phyloP scores from a whole-genome alignment of 1,284 basidiomycete genomes.

The Pascua sp. region DNA sequence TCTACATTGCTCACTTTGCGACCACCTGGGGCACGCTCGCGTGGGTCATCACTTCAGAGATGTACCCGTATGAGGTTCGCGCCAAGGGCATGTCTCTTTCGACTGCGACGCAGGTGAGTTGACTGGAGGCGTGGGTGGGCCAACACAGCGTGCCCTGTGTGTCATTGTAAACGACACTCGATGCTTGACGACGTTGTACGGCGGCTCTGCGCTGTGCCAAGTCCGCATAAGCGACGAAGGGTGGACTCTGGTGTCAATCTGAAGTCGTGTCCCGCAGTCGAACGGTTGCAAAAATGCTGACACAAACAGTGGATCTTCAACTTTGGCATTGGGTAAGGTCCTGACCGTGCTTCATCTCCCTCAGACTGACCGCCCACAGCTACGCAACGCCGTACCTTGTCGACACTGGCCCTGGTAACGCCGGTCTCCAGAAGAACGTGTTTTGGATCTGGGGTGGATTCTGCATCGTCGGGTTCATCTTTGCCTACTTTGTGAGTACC shows the following conservation, averaged over 20 bases:
- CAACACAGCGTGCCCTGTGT: too few relatives aligned
- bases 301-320: slow-evolving; percentile 49
- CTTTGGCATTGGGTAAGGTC: slow-evolving; percentile 46
- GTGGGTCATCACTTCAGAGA: slow-evolving; percentile 42
- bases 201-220: too few relatives aligned
- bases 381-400: slow-evolving; percentile 73
- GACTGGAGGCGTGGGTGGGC: too few relatives aligned
- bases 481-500: slow-evolving; percentile 59
- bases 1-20: slow-evolving; percentile 47
- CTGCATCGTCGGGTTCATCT: slow-evolving; percentile 79
- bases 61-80: slow-evolving; percentile 56
- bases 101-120: slow-evolving; percentile 53
- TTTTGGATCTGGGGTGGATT: slow-evolving; percentile 51
- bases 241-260: too few relatives aligned
- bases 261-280: too few relatives aligned
- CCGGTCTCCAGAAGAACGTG: slow-evolving; percentile 9
- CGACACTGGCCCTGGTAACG: slow-evolving; percentile 58
- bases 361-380: slow-evolving; percentile 21
- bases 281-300: too few relatives aligned
- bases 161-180: too few relatives aligned
- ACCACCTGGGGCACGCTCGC: slow-evolving; percentile 39
- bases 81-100: slow-evolving; percentile 65
- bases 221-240: too few relatives aligned
- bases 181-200: too few relatives aligned
- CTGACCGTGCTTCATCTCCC: too few relatives aligned